phyloP scores from a whole-genome alignment of 2,329 filamentous ascomycete genomes.

The Coniella lustricola region DNA sequence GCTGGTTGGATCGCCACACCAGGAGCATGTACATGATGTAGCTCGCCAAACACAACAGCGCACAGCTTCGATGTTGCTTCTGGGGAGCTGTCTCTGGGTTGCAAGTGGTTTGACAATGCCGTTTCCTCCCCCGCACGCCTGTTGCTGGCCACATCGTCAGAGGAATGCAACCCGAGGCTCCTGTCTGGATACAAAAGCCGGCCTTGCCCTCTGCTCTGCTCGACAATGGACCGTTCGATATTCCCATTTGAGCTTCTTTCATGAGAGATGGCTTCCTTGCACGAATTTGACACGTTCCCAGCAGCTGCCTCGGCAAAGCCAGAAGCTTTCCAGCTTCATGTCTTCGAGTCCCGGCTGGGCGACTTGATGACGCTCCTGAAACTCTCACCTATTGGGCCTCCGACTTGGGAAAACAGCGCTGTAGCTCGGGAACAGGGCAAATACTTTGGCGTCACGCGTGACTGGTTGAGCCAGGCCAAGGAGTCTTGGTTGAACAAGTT shows the following conservation, averaged over 20 bases:
- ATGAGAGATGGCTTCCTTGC: not conserved
- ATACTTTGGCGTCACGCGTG: slow-evolving; percentile 4
- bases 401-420: slow-evolving; percentile 2
- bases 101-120: too few relatives aligned
- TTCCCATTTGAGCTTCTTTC: not conserved
- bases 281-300: slow-evolving; percentile 2
- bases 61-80: too few relatives aligned
- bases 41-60: too few relatives aligned
- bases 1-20: too few relatives aligned
- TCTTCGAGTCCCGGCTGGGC: not conserved
- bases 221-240: not conserved
- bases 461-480: slow-evolving; percentile 15
- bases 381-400: slow-evolving; percentile 1
- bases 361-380: slow-evolving; percentile 2
- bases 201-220: not conserved
- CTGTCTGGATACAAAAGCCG: too few relatives aligned
- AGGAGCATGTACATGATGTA: too few relatives aligned
- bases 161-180: too few relatives aligned
- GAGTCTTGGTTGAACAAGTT: slow-evolving; percentile 36
- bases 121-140: too few relatives aligned
- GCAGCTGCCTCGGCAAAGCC: not conserved
- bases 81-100: too few relatives aligned
- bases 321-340: not conserved
- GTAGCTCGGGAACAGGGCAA: not conserved
- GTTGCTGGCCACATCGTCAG: too few relatives aligned